A percentile compares a stretch with the other conserved stretches of the same genome.
Conservation (phyloP, 305 asterid genomes). For the Solanum hybrid region DNA sequence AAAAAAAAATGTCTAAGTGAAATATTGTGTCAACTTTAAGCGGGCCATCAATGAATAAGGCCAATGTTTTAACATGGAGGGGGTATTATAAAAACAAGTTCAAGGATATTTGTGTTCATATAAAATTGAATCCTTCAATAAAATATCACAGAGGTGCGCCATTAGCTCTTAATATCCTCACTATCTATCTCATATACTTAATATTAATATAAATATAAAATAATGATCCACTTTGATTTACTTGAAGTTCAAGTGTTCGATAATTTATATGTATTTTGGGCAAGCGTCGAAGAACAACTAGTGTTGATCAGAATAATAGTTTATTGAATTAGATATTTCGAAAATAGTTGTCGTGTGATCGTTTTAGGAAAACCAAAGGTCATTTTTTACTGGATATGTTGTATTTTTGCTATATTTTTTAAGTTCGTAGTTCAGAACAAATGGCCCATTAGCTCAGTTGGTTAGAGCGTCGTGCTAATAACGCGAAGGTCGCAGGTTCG, state of each 20-base stretch:
- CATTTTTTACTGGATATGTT: background rate
- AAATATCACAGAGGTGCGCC: background rate
- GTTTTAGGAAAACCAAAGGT: background rate
- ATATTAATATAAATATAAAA: no score
- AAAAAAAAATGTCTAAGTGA: no score
- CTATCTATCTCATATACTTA: background rate
- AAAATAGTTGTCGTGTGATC: background rate
- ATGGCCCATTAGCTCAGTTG: constrained; percentile 29
- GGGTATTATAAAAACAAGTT: no score
- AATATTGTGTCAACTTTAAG: no score
- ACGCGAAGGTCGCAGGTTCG: constrained; percentile 74
- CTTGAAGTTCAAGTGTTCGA: background rate
- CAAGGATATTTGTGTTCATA: background rate
- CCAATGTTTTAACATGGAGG: background rate
- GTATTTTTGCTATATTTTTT: no score
- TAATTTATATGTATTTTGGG: background rate
- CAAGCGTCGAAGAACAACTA: background rate
- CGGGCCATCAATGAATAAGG: fast-evolving
- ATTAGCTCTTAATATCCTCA: background rate
- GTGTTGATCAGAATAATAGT: background rate
- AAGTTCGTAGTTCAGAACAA: background rate
- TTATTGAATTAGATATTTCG: background rate
- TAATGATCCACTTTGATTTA: background rate
- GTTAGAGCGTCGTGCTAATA: constrained; percentile 53
- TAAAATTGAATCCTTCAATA: background rate